phyloP scores from a whole-genome alignment of 1,284 basidiomycete genomes.

The Sanguinoderma infundibulare region DNA sequence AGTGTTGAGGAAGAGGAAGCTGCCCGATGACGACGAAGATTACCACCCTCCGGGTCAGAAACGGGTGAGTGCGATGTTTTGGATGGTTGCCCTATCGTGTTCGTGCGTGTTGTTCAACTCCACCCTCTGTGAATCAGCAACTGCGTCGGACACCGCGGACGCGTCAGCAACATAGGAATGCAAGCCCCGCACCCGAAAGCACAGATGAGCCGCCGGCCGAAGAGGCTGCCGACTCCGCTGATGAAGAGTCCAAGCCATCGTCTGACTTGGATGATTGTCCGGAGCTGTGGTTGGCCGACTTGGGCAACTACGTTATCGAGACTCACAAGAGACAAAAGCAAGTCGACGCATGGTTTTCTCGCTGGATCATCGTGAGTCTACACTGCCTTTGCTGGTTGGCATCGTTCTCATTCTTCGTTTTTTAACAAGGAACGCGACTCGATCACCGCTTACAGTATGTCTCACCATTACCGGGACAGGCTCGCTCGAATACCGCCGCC shows the following conservation, averaged over 20 bases:
- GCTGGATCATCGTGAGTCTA: conserved; percentile 56
- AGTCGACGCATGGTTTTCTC: conserved; percentile 74
- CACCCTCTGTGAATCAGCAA: conserved; percentile 31
- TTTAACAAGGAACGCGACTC: conserved; percentile 77
- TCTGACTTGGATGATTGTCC: conserved; percentile 80
- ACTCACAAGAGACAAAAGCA: conserved; percentile 73
- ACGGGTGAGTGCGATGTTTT: conserved; percentile 49
- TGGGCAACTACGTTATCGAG: conserved; percentile 69
- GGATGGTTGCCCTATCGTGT: not conserved
- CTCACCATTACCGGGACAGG: conserved; percentile 66
- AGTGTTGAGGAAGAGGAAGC: conserved; percentile 51
- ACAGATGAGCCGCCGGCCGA: conserved; percentile 39
- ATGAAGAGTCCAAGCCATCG: conserved; percentile 56
- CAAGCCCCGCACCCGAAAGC: conserved; percentile 39
- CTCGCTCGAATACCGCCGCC: conserved; percentile 67
- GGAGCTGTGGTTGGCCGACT: conserved; percentile 73
- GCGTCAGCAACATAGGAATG: conserved; percentile 42
- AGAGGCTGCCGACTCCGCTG: conserved; percentile 42
- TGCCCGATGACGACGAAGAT: conserved; percentile 53
- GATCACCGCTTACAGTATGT: conserved; percentile 59
- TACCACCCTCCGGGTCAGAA: conserved; percentile 55
- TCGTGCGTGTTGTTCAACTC: conserved; percentile 5
- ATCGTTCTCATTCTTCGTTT: conserved; percentile 13
- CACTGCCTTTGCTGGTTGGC: not conserved
- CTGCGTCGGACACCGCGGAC: conserved; percentile 47